Evolutionary conservation across 2,329 filamentous ascomycete species (phyloP), one percentile per base, ranked within the genome.

Genomic region (Talaromyces sp.): DNA sequence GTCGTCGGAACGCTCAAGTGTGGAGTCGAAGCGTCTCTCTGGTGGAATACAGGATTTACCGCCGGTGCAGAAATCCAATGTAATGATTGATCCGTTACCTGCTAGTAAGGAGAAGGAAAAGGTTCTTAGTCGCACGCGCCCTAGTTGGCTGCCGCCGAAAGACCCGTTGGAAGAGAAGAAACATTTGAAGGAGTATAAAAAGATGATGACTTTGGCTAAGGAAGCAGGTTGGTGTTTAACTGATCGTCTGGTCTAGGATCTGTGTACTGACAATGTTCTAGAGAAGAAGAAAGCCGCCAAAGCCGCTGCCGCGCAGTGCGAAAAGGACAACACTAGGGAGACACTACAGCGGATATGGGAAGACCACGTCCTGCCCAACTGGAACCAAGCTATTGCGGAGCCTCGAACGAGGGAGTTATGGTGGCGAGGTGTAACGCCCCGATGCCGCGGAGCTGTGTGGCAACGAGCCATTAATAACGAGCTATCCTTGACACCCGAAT

Each of bases 111-210:
- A 89, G 76, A 89, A 89, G 74, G 86, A 88, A 70, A 87, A 84
- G 68, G 84, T 88, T 17, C 76, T 89, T 25, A 85, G 82, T 82
- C 89, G 78, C 80, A 94, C 73, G 78, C 89, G 78, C 80, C 93
- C 84, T 40, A 89, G 84, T 58, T 91, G 84, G 88, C 81, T 87
- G 62, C 88, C 87, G 22, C 87, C 87, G 8, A 88, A 86, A 78
- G 89, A 95, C 69, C 93, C 92, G 1, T 91, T 91, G 63, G 95
- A 99, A 77, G 95, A 99, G 80, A 91, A 87, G 75, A 89, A 89
- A 70, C 95, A 99, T 77, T 76, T 99, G 69, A 93, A 87, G 73
- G 84, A 89, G 71, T 89, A 88, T 73, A 85, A 88, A 77, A 82
- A 80, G 70, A 89, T 89, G 86, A 86, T 89, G 85, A 83, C 83